Conservation (phyloP, 805 yeast species). For the Saturnispora besseyi region DNA sequence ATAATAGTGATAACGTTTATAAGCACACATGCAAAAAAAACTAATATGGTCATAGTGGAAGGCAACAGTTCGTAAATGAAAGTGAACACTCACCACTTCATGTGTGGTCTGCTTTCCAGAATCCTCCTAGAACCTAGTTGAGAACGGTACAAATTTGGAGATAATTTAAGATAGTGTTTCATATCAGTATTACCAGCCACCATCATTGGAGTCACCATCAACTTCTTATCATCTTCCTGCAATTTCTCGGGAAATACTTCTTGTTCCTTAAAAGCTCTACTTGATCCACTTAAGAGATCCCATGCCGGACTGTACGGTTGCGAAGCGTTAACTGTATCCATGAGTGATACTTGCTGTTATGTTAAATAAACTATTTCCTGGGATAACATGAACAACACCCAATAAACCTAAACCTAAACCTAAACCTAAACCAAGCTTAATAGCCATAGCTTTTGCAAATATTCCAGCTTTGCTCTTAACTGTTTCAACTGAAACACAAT, state of each 20-base stretch:
- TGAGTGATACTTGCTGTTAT: slow-evolving; percentile 38
- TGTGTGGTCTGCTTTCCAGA: slow-evolving; percentile 38
- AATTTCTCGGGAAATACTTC: slow-evolving; percentile 25
- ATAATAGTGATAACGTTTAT: neutral
- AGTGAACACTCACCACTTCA: slow-evolving; percentile 44
- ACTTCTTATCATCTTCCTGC: slow-evolving; percentile 1
- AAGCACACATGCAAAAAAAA: neutral
- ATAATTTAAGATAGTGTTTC: slow-evolving; percentile 50
- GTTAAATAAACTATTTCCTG: slow-evolving; percentile 19
- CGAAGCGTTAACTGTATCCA: slow-evolving; percentile 27
- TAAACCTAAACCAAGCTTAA: slow-evolving; percentile 24
- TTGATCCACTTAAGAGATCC: slow-evolving; percentile 51
- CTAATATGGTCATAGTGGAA: slow-evolving; percentile 9
- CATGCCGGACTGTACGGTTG: slow-evolving; percentile 37
- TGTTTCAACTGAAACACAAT: slow-evolving; percentile 39
- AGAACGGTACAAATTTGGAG: slow-evolving; percentile 52
- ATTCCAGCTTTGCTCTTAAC: slow-evolving; percentile 27
- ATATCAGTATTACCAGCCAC: slow-evolving; percentile 69
- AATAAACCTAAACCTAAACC: slow-evolving; percentile 31
- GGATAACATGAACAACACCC: slow-evolving; percentile 24
- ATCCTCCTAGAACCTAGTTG: slow-evolving; percentile 36
- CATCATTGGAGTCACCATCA: slow-evolving; percentile 44
- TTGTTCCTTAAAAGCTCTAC: slow-evolving; percentile 52
- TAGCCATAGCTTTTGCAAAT: slow-evolving; percentile 27
- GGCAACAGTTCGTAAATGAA: slow-evolving; percentile 51